Evolutionary conservation across 1,139 yeast genomes (phyloP), one percentile per base, ranked within the genome.

Genomic region (Geotrichum europaeum): DNA sequence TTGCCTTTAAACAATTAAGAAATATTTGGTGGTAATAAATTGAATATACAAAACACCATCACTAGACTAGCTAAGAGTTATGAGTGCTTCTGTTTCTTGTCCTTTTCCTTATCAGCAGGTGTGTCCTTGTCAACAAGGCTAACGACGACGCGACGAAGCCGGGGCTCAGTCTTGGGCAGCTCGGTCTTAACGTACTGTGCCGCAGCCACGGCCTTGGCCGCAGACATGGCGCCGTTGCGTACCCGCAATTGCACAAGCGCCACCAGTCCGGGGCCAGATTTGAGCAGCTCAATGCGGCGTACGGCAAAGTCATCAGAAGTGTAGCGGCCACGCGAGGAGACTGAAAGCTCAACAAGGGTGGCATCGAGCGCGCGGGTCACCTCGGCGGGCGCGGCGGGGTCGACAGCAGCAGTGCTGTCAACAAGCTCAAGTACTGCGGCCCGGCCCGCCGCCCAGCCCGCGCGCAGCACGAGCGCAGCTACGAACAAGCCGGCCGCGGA

Each of bases 401-500:
- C 69, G 22, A 65, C 65, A 7, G 68, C 62, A 28, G 62, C 58
- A 18, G 68, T 65, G 43, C 79, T 79, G 69, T 91, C 99, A 34
- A 89, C 80, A 60, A 94, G 77, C 71, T 94, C 98, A 64, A 80
- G 79, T 68, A 87, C 81, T 0, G 98, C 84, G 45, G 81, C 80
- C 64, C 79, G 78, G 69, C 88, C 83, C 45, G 96, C 90, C 9
- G 82, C 81, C 76, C 84, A 82, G 30, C 98, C 98, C 4, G 97
- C 97, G 65, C 82, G 85, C 65, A 91, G 84, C 63, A 94, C 87
- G 67, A 94, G 78, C 2, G 81, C 78, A 0, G 97, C 89, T 5
- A 94, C 98, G 7, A 89, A 72, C 32, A 92, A 73, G 0, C 98
- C 99, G 63, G 98, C 99, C 60, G 90, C 81, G 3, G 97, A 86